Evolutionary conservation across 2,329 filamentous ascomycete species (phyloP).

Genomic region (Alternaria arborescens): DNA sequence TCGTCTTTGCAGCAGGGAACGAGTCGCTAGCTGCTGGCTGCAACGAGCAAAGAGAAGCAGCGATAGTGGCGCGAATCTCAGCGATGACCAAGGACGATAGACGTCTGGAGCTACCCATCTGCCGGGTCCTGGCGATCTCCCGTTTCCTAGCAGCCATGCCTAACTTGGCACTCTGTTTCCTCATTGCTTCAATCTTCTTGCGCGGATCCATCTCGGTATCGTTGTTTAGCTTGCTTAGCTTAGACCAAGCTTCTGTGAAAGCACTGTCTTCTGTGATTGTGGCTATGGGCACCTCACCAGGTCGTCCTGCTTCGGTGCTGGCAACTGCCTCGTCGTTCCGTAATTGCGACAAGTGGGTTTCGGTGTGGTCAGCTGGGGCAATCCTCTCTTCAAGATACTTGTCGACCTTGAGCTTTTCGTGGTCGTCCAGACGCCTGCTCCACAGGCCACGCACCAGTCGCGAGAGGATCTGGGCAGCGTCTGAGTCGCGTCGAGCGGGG

Average conservation of each 20-base stretch:
- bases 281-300: slow-evolving; percentile 3
- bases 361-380: slow-evolving; percentile 11
- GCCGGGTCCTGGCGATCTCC: slow-evolving; percentile 24
- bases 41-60: slow-evolving; percentile 56
- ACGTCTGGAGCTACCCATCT: slow-evolving; percentile 19
- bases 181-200: slow-evolving; percentile 19
- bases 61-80: slow-evolving; percentile 62
- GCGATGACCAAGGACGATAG: slow-evolving; percentile 41
- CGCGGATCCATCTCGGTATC: slow-evolving; percentile 17
- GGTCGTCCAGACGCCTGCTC: slow-evolving; percentile 32
- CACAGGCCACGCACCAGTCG: slow-evolving; percentile 37
- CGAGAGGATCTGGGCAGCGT: slow-evolving; percentile 33
- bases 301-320: slow-evolving; percentile 9
- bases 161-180: slow-evolving; percentile 26
- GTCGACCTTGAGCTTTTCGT: slow-evolving; percentile 34
- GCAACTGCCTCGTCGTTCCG: slow-evolving; percentile 12
- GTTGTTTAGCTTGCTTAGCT: slow-evolving; percentile 22
- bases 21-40: slow-evolving; percentile 51
- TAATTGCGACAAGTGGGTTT: slow-evolving; percentile 3
- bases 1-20: slow-evolving; percentile 62
- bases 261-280: slow-evolving; percentile 9
- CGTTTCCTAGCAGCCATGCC: slow-evolving; percentile 19
- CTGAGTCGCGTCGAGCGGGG: slow-evolving; percentile 28
- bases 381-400: slow-evolving; percentile 29
- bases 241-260: slow-evolving; percentile 13